Evolutionary conservation across 177 flowering plant genomes (phyloP), one percentile per base, ranked within the genome.

Genomic region (Vitis hybrid): DNA sequence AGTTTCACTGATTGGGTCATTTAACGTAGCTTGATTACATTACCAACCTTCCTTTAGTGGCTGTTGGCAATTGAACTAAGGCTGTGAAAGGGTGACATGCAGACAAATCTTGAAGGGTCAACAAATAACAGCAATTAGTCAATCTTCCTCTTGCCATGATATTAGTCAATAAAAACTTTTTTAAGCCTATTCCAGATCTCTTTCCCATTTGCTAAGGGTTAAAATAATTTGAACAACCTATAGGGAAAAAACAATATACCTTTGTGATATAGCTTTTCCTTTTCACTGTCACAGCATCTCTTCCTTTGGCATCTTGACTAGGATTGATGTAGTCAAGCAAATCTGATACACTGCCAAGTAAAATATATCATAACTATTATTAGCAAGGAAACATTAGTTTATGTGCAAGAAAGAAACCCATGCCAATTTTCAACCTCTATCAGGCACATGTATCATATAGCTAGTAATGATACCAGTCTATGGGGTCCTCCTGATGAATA

Each of bases 291-390:
- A 77, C 76, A 32, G 83, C 77, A 81, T 86, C 89, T 80, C 79
- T 91, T 71, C 85, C 89, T 77, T 85, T 88, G 67, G 76, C 72
- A 78, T 88, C 91, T 65, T 82, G 81, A 76, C 75, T 84, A 56
- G 99, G 99, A 76, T 87, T 88, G 51, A 95, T 95, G 80, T 91
- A 95, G 79, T 95, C 99, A 53, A 95, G 98, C 80, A 95, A 82
- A 86, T 93, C 98, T 15, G 99, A 95, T 24, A 95, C 99, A 81
- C 99, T 95, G 91, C 64, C 77, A 82, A 73, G 27, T 65, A 67
- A 67, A 59, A 14, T 63, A 54, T 27, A 18, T 27, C 21, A 65
- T 7, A 64, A 61, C 27, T 63, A 63, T 52, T 61, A 55, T 24
- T 17, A 10, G 35, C 35, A 51, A 53, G 32, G 13, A 55, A 8